Evolutionary conservation across 2,329 filamentous ascomycete genomes (phyloP).

Genomic region (Fusarium albidum): DNA sequence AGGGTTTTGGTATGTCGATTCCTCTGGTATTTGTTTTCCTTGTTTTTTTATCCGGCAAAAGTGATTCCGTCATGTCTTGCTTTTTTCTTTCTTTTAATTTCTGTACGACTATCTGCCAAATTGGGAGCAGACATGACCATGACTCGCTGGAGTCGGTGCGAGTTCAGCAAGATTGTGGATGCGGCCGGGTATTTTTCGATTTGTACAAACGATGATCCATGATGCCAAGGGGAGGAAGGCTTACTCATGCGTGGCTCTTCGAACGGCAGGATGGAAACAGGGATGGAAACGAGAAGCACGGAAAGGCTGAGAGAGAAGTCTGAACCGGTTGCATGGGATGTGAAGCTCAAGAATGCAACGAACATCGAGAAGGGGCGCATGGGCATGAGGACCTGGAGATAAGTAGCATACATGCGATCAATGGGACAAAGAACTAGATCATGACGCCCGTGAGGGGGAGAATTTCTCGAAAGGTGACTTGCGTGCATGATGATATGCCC

Average conservation of each 20-base stretch:
- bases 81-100: conserved; percentile 29
- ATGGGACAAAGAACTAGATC: conserved; percentile 36
- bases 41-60: conserved; percentile 37
- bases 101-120: conserved; percentile 42
- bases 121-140: conserved; percentile 24
- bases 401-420: conserved; percentile 40
- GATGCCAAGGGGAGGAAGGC: conserved; percentile 17
- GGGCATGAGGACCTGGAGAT: conserved; percentile 33
- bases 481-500: background rate
- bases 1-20: conserved; percentile 38
- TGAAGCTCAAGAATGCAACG: conserved; percentile 31
- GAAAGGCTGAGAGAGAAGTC: conserved; percentile 19
- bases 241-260: conserved; percentile 3
- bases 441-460: background rate
- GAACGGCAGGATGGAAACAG: conserved; percentile 10
- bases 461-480: background rate
- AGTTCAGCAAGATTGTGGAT: conserved; percentile 22
- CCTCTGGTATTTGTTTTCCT: conserved; percentile 29
- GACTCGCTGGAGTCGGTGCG: conserved; percentile 21
- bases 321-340: conserved; percentile 16
- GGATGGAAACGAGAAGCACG: conserved; percentile 21
- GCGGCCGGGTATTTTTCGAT: conserved; percentile 26
- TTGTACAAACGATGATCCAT: conserved; percentile 37
- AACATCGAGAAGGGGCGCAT: conserved; percentile 32
- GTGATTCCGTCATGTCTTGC: conserved; percentile 34